Evolutionary conservation across 495 filamentous ascomycete genomes (phyloP), one percentile per base, ranked within the genome.

Genomic region (Cercophora sp.): DNA sequence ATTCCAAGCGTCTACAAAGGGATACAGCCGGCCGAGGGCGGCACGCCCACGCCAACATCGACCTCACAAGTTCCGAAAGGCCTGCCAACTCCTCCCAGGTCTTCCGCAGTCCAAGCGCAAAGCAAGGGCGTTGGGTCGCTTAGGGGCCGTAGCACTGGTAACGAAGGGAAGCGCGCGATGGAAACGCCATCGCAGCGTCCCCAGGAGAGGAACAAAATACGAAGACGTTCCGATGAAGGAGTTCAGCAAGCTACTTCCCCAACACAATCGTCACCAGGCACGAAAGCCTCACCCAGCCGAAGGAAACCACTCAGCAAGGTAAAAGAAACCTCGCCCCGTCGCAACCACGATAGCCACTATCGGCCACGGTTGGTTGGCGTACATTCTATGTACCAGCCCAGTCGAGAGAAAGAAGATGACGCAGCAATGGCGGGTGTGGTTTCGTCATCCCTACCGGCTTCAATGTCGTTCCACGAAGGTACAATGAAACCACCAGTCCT

Each of bases 401-500:
- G n/a, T n/a, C n/a, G n/a, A n/a, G n/a, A n/a, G n/a, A n/a, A n/a
- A n/a, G n/a, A n/a, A n/a, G n/a, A n/a, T n/a, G n/a, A n/a, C n/a
- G n/a, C n/a, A n/a, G n/a, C n/a, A n/a, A n/a, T n/a, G n/a, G n/a
- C n/a, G n/a, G n/a, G n/a, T n/a, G n/a, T n/a, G n/a, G n/a, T 16
- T 16, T 48, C 29, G 5, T 27, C 27, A 2, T 41, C 58, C n/a
- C 22, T 54, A 1, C 46, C 43, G 5, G 10, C 34, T 5, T 64
- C 58, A 3, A n/a, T 51, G 6, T 65, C 60, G 11, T 59, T 63
- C n/a, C 55, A 61, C 16, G 52, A 29, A 5, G 11, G 13, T 22
- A 6, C 19, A 6, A 11, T 22, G 22, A 27, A 29, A n/a, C 20
- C 39, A 13, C 15, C 13, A 15, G 23, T 9, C 16, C 25, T 15